phyloP scores from a whole-genome alignment of 148 eudicot species.

The Nepenthes mirabilis region DNA sequence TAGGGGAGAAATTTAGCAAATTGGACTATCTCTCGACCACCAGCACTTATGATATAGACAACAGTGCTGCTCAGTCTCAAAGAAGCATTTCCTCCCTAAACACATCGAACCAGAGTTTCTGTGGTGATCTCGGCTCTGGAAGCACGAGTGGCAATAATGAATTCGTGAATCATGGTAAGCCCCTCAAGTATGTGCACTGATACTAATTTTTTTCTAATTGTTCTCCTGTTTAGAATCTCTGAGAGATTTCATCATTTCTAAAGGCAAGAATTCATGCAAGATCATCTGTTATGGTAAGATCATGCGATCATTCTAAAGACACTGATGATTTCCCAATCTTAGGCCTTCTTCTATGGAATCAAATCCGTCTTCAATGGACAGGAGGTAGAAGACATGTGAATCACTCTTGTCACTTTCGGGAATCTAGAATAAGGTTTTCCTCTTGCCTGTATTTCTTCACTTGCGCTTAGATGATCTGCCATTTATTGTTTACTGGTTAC shows the following conservation, averaged over 20 bases:
- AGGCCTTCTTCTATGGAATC: slow-evolving; percentile 50
- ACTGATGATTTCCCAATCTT: slow-evolving; percentile 1
- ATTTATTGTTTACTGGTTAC: too few species aligned
- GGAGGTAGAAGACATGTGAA: slow-evolving; percentile 15
- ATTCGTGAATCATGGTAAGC: slow-evolving; percentile 46
- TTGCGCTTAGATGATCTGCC: too few species aligned
- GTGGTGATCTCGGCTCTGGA: slow-evolving; percentile 13
- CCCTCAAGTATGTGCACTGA: not conserved
- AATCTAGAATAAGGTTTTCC: slow-evolving; percentile 30
- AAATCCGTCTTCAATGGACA: slow-evolving; percentile 40
- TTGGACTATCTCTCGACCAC: slow-evolving; percentile 60
- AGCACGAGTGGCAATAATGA: slow-evolving; percentile 16
- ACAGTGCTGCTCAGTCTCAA: slow-evolving; percentile 29
- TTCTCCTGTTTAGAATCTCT: not conserved
- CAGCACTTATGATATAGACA: slow-evolving; percentile 38
- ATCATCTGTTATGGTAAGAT: too few species aligned
- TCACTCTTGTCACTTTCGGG: slow-evolving; percentile 6
- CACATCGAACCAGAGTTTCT: slow-evolving; percentile 30
- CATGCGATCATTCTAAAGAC: too few species aligned
- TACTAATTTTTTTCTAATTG: not conserved
- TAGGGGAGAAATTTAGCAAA: slow-evolving; percentile 22
- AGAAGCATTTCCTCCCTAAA: slow-evolving; percentile 38
- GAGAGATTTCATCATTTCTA: too few species aligned
- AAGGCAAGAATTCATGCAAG: too few species aligned
- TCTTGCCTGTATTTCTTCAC: not conserved